Evolutionary conservation across 2,329 filamentous ascomycete genomes (phyloP), one percentile per base, ranked within the genome.

Genomic region (Delphinella strobiligena): DNA sequence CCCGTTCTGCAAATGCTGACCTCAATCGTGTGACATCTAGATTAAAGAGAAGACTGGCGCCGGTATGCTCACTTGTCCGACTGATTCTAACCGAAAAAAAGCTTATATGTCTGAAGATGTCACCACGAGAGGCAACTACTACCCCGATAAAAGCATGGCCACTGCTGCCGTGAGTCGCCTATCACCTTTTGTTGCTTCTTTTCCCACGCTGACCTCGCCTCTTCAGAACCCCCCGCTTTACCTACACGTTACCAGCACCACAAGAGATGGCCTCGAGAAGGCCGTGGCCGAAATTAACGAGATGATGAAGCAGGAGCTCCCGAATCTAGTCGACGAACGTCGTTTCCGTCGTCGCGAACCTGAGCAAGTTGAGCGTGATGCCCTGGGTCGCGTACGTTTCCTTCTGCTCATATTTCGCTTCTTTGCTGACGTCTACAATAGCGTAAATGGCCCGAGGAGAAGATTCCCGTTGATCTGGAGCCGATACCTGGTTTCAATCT

Each of bases 21-120:
- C 77, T 80, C 73, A 67, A 67, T 67, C 80, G 73, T 78, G 75
- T 91, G 79, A 78, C 66, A 82, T 83, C 56, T 88, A 98, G 91
- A 98, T 98, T 58, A 93, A 94, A 81, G 89, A 95, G 71, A 86
- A 95, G 58, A 96, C 89, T 80, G 91, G 91, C 75, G 89, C 91
- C 74, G 91, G 91, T 98, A 98, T 80, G 88, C 77, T 71, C 67
- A 61, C 68, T 66, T 64, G 55, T 60, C 63, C 49, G 54, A 61
- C 60, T 61, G 51, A 60, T 41, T 34, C 27, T 45, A 37, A 62
- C 62, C 68, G 67, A 62, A 62, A 58, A n/a, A 63, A 67, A 74
- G 69, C 74, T 78, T 68, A 77, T 74, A 57, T 68, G 59, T 68
- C 60, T 64, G 64, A 87, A 96, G 91, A 98, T 88, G 86, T 98